These are phyloP conservation scores for Samsoniella hepiali DNA, from an alignment of 2,329 filamentous ascomycete genomes.

Conservation along the genomic window DNA sequence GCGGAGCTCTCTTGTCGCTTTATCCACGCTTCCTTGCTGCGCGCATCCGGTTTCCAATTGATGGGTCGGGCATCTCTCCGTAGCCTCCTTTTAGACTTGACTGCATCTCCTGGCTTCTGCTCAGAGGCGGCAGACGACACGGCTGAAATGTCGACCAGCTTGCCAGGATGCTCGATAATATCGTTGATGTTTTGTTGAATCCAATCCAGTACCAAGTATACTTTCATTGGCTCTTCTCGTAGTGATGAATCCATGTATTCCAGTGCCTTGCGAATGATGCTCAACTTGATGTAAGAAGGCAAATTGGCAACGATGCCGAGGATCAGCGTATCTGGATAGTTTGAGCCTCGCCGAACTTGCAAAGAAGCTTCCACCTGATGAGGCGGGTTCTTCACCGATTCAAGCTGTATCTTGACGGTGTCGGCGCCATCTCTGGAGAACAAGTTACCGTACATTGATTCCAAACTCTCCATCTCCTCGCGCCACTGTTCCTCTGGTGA, in stretches of 20 bases:
- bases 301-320: slow-evolving; percentile 68
- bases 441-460: slow-evolving; percentile 79
- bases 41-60: slow-evolving; percentile 57
- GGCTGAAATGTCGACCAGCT: slow-evolving; percentile 77
- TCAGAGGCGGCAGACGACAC: slow-evolving; percentile 67
- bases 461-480: slow-evolving; percentile 79
- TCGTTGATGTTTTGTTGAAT: slow-evolving; percentile 76
- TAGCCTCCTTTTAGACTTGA: slow-evolving; percentile 29
- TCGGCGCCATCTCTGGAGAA: slow-evolving; percentile 59
- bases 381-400: slow-evolving; percentile 50
- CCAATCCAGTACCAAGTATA: slow-evolving; percentile 90
- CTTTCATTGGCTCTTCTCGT: slow-evolving; percentile 79
- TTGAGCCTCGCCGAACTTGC: slow-evolving; percentile 67
- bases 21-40: slow-evolving; percentile 67
- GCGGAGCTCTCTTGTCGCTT: slow-evolving; percentile 60
- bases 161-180: slow-evolving; percentile 84
- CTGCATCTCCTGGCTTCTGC: slow-evolving; percentile 34
- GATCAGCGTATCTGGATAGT: slow-evolving; percentile 70
- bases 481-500: slow-evolving; percentile 68
- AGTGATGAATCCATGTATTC: slow-evolving; percentile 67
- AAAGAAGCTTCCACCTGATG: slow-evolving; percentile 52
- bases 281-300: slow-evolving; percentile 90
- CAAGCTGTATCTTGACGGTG: slow-evolving; percentile 68
- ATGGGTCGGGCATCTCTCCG: slow-evolving; percentile 56
- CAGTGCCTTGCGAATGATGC: slow-evolving; percentile 75